Percentiles rank a stretch among this genome's conserved stretches.
Evolutionary conservation across 2,329 filamentous ascomycete genomes (phyloP).

Genomic region (Colletotrichum lentis): DNA sequence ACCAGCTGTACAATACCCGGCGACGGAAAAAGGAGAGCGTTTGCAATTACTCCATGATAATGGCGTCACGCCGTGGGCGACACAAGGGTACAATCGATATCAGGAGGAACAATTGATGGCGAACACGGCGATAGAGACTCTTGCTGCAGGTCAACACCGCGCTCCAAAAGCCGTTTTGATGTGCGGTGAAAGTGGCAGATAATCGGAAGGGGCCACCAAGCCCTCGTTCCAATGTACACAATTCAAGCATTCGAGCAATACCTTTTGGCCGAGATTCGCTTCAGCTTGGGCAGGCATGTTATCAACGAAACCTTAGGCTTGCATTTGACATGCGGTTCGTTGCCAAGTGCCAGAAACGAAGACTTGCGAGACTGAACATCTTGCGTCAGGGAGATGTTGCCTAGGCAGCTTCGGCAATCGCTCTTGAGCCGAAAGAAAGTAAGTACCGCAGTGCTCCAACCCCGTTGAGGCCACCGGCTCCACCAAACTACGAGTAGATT

Average conservation of each 20-base stretch:
- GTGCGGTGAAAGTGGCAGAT: not conserved
- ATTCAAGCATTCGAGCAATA: slow-evolving; percentile 2
- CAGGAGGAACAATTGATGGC: not conserved
- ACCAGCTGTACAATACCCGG: slow-evolving; percentile 4
- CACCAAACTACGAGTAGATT: not conserved
- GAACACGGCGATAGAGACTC: not conserved
- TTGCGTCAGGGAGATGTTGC: too few species aligned
- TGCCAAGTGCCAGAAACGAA: not conserved
- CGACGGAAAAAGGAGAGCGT: not conserved
- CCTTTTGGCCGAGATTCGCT: not conserved
- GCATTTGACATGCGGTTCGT: too few species aligned
- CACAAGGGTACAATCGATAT: not conserved
- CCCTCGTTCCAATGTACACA: not conserved
- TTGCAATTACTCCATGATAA: not conserved
- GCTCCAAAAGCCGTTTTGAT: not conserved
- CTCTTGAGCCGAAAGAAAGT: not conserved
- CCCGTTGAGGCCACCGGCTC: not conserved
- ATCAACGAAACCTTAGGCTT: not conserved
- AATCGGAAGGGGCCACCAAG: not conserved
- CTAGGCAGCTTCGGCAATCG: not conserved
- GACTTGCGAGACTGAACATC: not conserved
- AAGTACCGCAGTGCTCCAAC: too few species aligned
- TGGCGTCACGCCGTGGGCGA: not conserved
- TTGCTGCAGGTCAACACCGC: not conserved
- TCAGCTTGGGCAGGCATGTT: not conserved